Evolutionary conservation across 129 eudicot genomes (phyloP), one percentile per base, ranked within the genome.

Genomic region (Smallanthus sonchifolius): DNA sequence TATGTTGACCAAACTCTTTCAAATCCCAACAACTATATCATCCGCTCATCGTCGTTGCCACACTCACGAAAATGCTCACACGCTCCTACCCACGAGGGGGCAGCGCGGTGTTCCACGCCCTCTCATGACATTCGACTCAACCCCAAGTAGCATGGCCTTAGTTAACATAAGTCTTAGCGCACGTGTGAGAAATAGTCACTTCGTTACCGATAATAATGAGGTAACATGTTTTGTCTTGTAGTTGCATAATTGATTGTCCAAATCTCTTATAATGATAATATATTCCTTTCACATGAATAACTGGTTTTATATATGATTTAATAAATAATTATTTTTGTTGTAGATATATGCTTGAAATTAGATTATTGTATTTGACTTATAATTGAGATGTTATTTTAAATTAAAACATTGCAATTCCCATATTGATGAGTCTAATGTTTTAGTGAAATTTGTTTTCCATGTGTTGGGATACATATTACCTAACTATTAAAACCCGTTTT

Each of bases 221-320:
- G 69, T 73, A 60, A 73, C 77, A 73, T 73, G 69, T 60, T 72
- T 43, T 73, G 69, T 73, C 76, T 72, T 52, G 15, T 72, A 59
- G 8, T 59, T 69, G 62, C 74, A 69, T 48, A 48, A 34, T 69
- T 69, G 74, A 35, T 69, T 32, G 30, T 32, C 62, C 62, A 49
- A 69, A 69, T 69, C 47, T 45, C 2, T 34, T 30, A 43, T 69
- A 49, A 34, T 45, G 15, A 49, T 48, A 34, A 48, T 14, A 69
- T 69, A 69, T 32, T 48, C 74, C 32, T 16, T 3, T 65, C 11
- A 30, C 17, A 4, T 15, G 35, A 32, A 69, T 48, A 35, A 15
- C 49, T 62, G 24, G 2, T 35, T 60, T 28, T 3, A 30, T 9
- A 28, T 3, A 32, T 30, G 24, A 7, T 35, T 60, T 28, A 11